phyloP scores from a whole-genome alignment of 129 eudicot genomes.

The carrot (Daucus carota) region DNA sequence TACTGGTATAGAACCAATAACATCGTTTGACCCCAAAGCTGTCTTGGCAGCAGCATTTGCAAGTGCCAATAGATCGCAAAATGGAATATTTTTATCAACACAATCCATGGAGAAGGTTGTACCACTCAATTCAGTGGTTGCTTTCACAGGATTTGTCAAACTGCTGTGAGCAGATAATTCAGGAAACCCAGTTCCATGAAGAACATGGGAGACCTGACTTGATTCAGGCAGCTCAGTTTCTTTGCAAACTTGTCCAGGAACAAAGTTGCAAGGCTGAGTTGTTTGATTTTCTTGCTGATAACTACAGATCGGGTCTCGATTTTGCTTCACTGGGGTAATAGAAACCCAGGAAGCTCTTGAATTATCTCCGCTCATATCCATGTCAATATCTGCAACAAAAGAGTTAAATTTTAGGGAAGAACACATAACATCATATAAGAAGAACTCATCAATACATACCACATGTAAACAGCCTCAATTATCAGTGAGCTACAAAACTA shows the following conservation, averaged over 20 bases:
- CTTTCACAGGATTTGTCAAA: not conserved
- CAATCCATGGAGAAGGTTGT: slow-evolving; percentile 17
- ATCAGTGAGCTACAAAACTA: slow-evolving; percentile 3
- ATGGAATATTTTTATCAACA: slow-evolving; percentile 21
- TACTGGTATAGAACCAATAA: not conserved
- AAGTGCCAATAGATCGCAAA: slow-evolving; percentile 45
- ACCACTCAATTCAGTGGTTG: not conserved
- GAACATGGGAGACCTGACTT: not conserved
- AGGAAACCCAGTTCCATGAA: slow-evolving; percentile 9
- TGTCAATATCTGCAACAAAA: slow-evolving; percentile 13
- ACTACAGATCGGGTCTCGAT: slow-evolving; percentile 15
- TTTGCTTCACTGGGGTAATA: slow-evolving; percentile 53
- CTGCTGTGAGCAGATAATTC: not conserved
- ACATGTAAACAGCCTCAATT: not conserved
- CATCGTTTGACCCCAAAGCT: slow-evolving; percentile 15
- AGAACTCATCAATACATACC: not conserved
- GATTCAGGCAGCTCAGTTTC: slow-evolving; percentile 7
- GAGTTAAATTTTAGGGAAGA: not conserved
- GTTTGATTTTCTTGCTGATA: slow-evolving; percentile 20
- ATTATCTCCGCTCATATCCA: slow-evolving; percentile 36
- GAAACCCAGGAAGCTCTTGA: slow-evolving; percentile 46
- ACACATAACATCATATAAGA: slow-evolving; percentile 9
- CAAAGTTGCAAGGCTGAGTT: slow-evolving; percentile 8
- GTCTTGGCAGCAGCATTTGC: slow-evolving; percentile 23
- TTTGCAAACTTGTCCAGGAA: slow-evolving; percentile 7